Conservation (phyloP, 805 yeast species). For the Candida broadrunensis region DNA sequence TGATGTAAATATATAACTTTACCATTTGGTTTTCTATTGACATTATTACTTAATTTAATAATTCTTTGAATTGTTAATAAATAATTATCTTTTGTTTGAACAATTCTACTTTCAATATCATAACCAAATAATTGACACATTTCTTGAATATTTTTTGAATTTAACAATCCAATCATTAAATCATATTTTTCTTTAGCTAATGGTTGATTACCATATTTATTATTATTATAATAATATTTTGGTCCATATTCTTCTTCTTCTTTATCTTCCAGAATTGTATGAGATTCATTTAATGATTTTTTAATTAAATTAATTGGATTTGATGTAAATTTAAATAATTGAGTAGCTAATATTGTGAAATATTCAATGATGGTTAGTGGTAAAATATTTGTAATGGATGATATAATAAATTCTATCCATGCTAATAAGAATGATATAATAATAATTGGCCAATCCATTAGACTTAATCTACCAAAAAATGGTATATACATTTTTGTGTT, state of each 20-base stretch:
- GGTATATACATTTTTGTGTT: constrained; percentile 39
- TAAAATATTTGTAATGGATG: constrained; percentile 42
- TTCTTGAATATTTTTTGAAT: constrained; percentile 55
- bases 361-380: constrained; percentile 41
- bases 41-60: constrained; percentile 11
- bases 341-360: constrained; percentile 27
- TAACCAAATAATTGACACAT: constrained; percentile 71
- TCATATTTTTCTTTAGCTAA: constrained; percentile 20
- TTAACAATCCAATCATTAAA: constrained; percentile 36
- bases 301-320: constrained; percentile 24
- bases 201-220: constrained; percentile 11
- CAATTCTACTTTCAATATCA: constrained; percentile 70
- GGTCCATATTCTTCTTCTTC: constrained; percentile 8
- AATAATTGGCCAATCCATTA: constrained; percentile 50
- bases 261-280: constrained; percentile 3
- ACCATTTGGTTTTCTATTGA: constrained; percentile 12
- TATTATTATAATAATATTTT: constrained; percentile 20
- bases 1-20: constrained; percentile 81
- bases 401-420: constrained; percentile 47
- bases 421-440: constrained; percentile 42
- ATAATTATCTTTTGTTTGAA: constrained; percentile 74
- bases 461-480: constrained; percentile 43
- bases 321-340: constrained; percentile 23
- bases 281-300: constrained; percentile 3
- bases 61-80: constrained; percentile 73